Evolutionary conservation across 2,329 filamentous ascomycete genomes (phyloP).

Genomic region (Fusarium subglutinans): DNA sequence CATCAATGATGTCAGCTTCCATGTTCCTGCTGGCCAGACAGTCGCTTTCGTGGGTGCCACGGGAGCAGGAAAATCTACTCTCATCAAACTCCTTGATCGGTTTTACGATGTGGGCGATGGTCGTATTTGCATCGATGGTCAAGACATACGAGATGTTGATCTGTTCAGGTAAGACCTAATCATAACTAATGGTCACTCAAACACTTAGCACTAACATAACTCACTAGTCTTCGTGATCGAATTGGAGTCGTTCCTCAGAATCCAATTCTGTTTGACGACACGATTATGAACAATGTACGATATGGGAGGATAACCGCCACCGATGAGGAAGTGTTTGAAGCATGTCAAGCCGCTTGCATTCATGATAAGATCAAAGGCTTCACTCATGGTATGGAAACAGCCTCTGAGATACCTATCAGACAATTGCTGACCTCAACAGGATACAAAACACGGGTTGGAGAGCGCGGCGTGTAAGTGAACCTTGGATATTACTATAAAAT

Average conservation of each 20-base stretch:
- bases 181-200: not conserved
- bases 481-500: not conserved
- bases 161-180: constrained; percentile 52
- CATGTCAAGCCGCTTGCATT: constrained; percentile 64
- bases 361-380: constrained; percentile 67
- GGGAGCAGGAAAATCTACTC: constrained; percentile 67
- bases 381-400: constrained; percentile 54
- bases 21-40: constrained; percentile 61
- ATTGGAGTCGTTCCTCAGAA: constrained; percentile 67
- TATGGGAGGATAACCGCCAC: constrained; percentile 64
- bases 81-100: constrained; percentile 66
- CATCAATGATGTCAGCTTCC: constrained; percentile 63
- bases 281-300: constrained; percentile 67
- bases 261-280: constrained; percentile 66
- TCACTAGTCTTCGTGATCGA: constrained; percentile 58
- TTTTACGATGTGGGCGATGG: constrained; percentile 67
- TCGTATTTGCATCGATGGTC: constrained; percentile 63
- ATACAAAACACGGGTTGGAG: constrained; percentile 61
- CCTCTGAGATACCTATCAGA: not conserved
- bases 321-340: constrained; percentile 64
- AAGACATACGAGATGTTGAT: constrained; percentile 65
- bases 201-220: constrained; percentile 34
- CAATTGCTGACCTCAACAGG: constrained; percentile 43
- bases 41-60: constrained; percentile 69
- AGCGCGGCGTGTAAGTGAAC: constrained; percentile 57